Base-by-base conservation (phyloP, 73 alveolate genomes). In the Paramecium pentaurelia region DNA sequence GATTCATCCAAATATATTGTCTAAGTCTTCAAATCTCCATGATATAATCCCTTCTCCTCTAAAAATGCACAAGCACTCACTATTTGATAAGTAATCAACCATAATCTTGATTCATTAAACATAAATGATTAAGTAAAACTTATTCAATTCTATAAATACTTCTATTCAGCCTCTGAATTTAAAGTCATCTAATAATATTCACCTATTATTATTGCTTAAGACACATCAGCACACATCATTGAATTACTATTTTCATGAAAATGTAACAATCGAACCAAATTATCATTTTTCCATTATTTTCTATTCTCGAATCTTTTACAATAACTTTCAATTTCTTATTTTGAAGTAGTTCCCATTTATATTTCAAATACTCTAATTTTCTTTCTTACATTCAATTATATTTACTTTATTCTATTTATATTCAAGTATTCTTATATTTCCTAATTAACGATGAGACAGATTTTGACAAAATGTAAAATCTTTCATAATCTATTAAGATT, bases 31-130 rank as follows among this genome's bases (percentile, higher is more conserved):
- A 73, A 37, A 5, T 73, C 87, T 37, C 87, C 87, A 36, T 73
- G 87, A 36, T 32, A 36, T 6, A 3, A 4, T 20, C 87, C 87
- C 14, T 73, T 73, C 87, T 73, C 58, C 2, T 73, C 58, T 16
- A 73, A 18, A 73, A 4, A 73, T 5, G 87, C 58, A 73, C 87
- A 73, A 1, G 37, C 87, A 73, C 60, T 30, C 40, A 73, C 64
- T 12, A 73, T 73, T 38, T 73, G 28, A 40, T 73, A 73, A 10
- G 47, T 20, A 3, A 73, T 38, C 34, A 36, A 38, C 87, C 87
- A 73, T 20, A 73, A 73, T 36, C 58, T 73, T 73, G 87, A 73
- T 73, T 73, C 87, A 73, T 73, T 73, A 18, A 73, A 73, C 47
- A 73, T 36, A 9, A 37, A 73, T 18, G 22, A 20, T 30, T 32